Percentiles rank a stretch among this genome's conserved stretches.
Evolutionary conservation across 179 eudicot species (phyloP).

Genomic region (Beta macrorhiza): DNA sequence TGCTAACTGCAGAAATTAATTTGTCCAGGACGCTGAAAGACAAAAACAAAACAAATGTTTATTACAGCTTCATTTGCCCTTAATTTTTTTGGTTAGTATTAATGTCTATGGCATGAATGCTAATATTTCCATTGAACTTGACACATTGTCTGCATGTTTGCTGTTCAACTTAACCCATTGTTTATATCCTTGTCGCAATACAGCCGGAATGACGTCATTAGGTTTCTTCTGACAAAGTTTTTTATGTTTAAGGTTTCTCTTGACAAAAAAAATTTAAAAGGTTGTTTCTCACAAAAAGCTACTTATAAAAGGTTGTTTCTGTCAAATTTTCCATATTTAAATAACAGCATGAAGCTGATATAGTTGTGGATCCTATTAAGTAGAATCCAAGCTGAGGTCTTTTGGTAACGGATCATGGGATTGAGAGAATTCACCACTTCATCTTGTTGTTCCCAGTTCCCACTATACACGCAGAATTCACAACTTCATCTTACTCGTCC

Average conservation of each 20-base stretch:
- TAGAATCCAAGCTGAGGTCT: not conserved
- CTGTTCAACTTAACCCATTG: not conserved
- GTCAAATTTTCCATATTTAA: not conserved
- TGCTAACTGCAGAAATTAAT: not conserved
- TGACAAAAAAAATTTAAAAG: too few species aligned
- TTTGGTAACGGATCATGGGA: not conserved
- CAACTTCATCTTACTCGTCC: too few species aligned
- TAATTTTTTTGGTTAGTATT: not conserved
- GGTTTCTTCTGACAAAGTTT: too few species aligned
- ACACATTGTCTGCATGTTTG: not conserved
- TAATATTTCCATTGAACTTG: not conserved
- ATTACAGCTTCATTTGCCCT: not conserved
- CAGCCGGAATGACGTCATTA: not conserved
- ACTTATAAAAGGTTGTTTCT: too few species aligned
- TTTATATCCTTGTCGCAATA: not conserved
- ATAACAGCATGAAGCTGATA: not conserved
- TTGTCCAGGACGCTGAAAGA: not conserved
- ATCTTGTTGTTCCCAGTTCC: too few species aligned
- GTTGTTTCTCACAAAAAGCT: too few species aligned
- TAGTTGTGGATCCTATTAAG: not conserved
- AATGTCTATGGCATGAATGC: not conserved
- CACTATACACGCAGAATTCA: too few species aligned
- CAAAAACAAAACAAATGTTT: not conserved
- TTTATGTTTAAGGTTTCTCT: too few species aligned
- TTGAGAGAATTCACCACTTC: not conserved